These are phyloP conservation scores for Paramyrothecium roridum DNA, from an alignment of 2,329 filamentous ascomycete species.

Conservation along the genomic window DNA sequence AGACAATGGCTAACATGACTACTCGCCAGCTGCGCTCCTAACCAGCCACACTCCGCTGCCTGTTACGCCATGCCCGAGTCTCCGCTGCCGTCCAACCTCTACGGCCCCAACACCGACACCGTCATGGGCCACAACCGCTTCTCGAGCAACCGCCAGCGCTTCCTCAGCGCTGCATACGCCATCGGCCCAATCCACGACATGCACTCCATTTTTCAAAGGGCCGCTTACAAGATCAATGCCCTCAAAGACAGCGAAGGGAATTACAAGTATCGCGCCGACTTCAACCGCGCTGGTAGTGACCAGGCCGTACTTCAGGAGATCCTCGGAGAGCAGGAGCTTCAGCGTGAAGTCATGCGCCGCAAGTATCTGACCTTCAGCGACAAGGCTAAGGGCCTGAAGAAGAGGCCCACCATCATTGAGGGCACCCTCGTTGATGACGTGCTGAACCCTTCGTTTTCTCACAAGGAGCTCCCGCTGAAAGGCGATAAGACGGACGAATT, in stretches of 20 bases:
- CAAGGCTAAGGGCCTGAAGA: conserved; percentile 14
- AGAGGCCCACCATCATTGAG: conserved; percentile 11
- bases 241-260: conserved; percentile 8
- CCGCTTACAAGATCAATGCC: conserved; percentile 14
- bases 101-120: conserved; percentile 18
- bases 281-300: conserved; percentile 20
- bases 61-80: conserved; percentile 24
- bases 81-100: conserved; percentile 17
- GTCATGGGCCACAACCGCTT: conserved; percentile 9
- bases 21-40: conserved; percentile 16
- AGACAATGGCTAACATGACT: neutral
- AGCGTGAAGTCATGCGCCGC: conserved; percentile 23
- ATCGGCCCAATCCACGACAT: conserved; percentile 20
- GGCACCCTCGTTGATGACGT: conserved; percentile 12
- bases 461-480: conserved; percentile 15
- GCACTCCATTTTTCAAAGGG: conserved; percentile 16
- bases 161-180: conserved; percentile 20
- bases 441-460: conserved; percentile 18
- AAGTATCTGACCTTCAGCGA: conserved; percentile 15
- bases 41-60: conserved; percentile 14
- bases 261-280: conserved; percentile 11
- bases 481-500: conserved; percentile 17
- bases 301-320: conserved; percentile 25
- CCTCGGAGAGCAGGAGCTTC: conserved; percentile 24
- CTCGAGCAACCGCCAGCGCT: conserved; percentile 18